Base-by-base conservation (phyloP, 108 stramenopile genomes). In the Craspedostauros australis region DNA sequence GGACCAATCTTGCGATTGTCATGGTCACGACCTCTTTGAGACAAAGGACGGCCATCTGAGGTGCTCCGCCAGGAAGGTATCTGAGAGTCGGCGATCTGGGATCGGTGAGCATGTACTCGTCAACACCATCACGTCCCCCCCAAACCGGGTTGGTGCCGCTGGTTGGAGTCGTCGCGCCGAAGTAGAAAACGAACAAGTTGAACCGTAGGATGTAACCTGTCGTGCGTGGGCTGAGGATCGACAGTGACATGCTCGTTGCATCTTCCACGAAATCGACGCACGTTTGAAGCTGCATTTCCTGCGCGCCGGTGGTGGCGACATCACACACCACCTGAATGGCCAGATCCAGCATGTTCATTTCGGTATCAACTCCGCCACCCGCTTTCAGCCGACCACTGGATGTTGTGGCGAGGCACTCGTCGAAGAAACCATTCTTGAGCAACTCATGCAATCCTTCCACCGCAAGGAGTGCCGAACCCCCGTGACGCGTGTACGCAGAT, bases 401-500 rank as follows among this genome's bases (percentile, higher is more conserved):
- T n/a, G n/a, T n/a, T n/a, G n/a, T n/a, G n/a, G n/a, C n/a, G n/a
- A n/a, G n/a, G n/a, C n/a, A n/a, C 25, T 52, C 58, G 1, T 40
- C 45, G 51, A 87, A 93, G 54, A 93, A 89, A 46, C 67, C 58
- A 3, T 69, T 64, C n/a, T 68, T 76, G 38, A 93, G 50, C 28
- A 93, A 49, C n/a, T 67, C 53, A 2, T 37, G 68, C 28, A 93
- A 62, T 5, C 87, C 87, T 57, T 86, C 82, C 9, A 93, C 80
- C 15, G 87, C 85, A n/a, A 87, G 15, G 14, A 89, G 64, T 14
- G 85, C 76, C 21, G 83, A 71, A 2, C 87, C 87, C 14, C 91
- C 91, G 52, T 93, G 91, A 36, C 77, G 76, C 38, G 76, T 87
- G 62, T 93, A 93, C 66, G 85, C 89, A n/a, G 91, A 72, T 9